Conservation (phyloP, 2,329 filamentous ascomycete genomes). For the Cylindrodendrum hubeiense region DNA sequence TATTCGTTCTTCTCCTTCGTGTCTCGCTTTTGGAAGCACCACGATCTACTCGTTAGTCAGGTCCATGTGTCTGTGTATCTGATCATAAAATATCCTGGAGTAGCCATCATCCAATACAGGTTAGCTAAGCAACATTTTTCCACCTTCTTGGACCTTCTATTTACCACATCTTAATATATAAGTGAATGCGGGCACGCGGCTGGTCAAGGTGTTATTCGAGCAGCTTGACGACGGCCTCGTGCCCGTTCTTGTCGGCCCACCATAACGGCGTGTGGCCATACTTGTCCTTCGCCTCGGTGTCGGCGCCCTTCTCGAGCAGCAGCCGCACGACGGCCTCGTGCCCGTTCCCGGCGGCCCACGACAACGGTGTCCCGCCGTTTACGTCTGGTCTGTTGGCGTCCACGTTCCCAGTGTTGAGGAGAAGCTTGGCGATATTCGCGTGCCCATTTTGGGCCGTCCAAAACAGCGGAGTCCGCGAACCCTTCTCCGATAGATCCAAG, state of each 20-base stretch:
- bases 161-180: not conserved
- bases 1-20: not conserved
- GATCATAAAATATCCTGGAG: not conserved
- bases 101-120: not conserved
- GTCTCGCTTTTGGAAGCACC: not conserved
- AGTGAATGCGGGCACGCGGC: not conserved
- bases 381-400: not conserved
- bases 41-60: not conserved
- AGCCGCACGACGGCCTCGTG: not conserved
- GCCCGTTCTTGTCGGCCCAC: not conserved
- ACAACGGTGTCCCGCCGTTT: not conserved
- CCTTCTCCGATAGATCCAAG: constrained; percentile 20
- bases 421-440: not conserved
- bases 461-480: constrained; percentile 13
- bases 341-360: not conserved
- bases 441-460: constrained; percentile 10
- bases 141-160: not conserved
- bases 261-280: too few species aligned
- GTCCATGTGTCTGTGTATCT: not conserved
- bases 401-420: not conserved
- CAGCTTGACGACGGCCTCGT: not conserved
- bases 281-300: not conserved
- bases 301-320: not conserved
- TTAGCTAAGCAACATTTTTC: not conserved
- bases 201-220: not conserved